phyloP scores from a whole-genome alignment of 1,284 basidiomycete species.

The Pseudozyma pruni region DNA sequence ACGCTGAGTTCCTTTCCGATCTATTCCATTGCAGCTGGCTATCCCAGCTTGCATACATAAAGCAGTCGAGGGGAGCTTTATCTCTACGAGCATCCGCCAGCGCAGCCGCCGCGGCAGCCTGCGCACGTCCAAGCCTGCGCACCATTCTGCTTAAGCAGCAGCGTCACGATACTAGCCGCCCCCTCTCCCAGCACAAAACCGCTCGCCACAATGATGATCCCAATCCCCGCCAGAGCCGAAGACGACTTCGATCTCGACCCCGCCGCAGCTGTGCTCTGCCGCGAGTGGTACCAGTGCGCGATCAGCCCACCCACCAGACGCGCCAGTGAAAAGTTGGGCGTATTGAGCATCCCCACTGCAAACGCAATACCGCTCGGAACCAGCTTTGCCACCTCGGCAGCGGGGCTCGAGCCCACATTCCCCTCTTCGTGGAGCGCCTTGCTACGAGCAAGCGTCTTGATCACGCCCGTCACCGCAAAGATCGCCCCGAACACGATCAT shows the following conservation, averaged over 20 bases:
- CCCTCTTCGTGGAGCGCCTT: conserved; percentile 25
- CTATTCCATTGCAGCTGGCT: too few relatives aligned
- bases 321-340: conserved; percentile 92
- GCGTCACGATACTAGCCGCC: conserved; percentile 82
- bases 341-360: conserved; percentile 84
- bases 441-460: conserved; percentile 75
- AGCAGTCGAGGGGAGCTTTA: too few relatives aligned
- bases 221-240: conserved; percentile 72
- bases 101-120: conserved; percentile 81
- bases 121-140: conserved; percentile 80
- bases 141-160: conserved; percentile 80
- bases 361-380: conserved; percentile 66
- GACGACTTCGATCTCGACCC: conserved; percentile 1
- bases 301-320: conserved; percentile 86
- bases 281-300: conserved; percentile 72
- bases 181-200: conserved; percentile 95
- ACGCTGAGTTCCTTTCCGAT: too few relatives aligned
- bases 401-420: conserved; percentile 7
- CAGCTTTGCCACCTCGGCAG: conserved; percentile 28
- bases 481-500: conserved; percentile 80
- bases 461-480: conserved; percentile 63
- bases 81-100: conserved; percentile 72
- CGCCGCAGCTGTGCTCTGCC: conserved; percentile 8
- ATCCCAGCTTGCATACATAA: too few relatives aligned
- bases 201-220: conserved; percentile 86